Evolutionary conservation across 2,329 filamentous ascomycete genomes (phyloP), one percentile per base, ranked within the genome.

Genomic region (Emmonsiellopsis sp.): DNA sequence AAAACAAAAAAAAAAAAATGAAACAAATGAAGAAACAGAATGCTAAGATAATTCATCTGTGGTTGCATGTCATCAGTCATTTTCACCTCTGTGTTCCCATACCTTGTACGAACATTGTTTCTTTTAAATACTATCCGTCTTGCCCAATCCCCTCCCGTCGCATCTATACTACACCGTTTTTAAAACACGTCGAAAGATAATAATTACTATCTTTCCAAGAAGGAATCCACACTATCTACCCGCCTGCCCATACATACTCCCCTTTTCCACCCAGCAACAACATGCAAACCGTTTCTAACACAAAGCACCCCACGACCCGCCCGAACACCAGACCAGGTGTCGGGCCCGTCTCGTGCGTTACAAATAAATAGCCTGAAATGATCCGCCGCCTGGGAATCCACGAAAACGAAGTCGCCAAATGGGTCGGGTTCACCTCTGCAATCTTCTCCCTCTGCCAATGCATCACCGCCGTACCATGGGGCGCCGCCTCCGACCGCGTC

Each of bases 311-410:
- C 20, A 3, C 20, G 20, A 26, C 20, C 20, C 20, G 20, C 20
- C 20, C 20, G 20, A 26, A 5, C 20, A 26, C 20, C 20, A 26
- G 20, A 26, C 20, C 20, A 26, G 20, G 20, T 26, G 20, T 26
- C 20, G 20, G 20, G 20, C 20, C 20, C 20, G 20, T 26, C 20
- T 26, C 3, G 20, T 3, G 20, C 20, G 1, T 3, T 26, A 26
- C 20, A 26, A 26, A 26, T 55, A 26, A 79, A 77, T 61, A 76
- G 58, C 87, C 87, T 9, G 87, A 91, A 70, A 93, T 95, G 87
- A 86, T 95, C 54, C 79, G 84, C 61, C 85, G 83, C 65, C 89
- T 94, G 58, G 83, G 86, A 8, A 76, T 94, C 13, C 76, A 80
- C 7, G 64, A 68, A 43, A 79, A 83, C 59, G 80, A 86, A 60